Conservation (phyloP, 495 filamentous ascomycete species). For the Aspergillus olivimuriae region DNA sequence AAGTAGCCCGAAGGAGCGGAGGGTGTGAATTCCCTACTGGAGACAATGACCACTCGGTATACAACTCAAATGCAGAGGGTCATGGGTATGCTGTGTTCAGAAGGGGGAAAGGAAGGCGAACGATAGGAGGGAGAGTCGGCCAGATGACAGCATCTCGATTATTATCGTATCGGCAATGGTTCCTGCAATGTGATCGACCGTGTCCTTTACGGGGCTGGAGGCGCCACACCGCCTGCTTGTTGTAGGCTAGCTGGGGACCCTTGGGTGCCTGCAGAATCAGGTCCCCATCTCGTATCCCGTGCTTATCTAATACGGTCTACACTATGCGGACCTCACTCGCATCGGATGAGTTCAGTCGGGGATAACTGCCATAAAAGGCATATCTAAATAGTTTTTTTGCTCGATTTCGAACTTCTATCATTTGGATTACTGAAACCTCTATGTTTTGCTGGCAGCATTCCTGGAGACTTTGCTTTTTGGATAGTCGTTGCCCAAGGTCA, state of each 20-base stretch:
- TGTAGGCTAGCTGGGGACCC: constrained; percentile 2
- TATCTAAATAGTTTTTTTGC: no score
- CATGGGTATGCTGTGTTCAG: constrained; percentile 19
- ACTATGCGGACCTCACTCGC: no score
- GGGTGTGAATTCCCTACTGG: neutral
- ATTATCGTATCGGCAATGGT: constrained; percentile 16
- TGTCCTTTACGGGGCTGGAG: constrained; percentile 22
- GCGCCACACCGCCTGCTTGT: constrained; percentile 20
- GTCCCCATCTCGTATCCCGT: neutral
- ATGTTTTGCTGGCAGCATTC: no score
- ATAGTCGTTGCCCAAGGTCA: no score
- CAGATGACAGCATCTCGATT: constrained; percentile 12
- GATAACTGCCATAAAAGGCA: no score
- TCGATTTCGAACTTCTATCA: no score
- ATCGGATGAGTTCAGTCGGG: no score
- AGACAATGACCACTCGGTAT: neutral
- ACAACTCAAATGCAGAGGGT: constrained; percentile 10
- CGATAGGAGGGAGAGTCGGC: constrained; percentile 6
- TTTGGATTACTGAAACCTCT: no score
- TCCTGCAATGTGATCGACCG: constrained; percentile 22
- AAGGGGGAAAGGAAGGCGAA: constrained; percentile 24
- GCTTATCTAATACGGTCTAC: no score
- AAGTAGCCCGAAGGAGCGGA: neutral
- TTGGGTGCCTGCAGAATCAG: constrained; percentile 2
- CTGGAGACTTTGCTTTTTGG: no score